Conservation (phyloP, 352 stramenopile genomes). For the Pythium rhizo-oryzae region DNA sequence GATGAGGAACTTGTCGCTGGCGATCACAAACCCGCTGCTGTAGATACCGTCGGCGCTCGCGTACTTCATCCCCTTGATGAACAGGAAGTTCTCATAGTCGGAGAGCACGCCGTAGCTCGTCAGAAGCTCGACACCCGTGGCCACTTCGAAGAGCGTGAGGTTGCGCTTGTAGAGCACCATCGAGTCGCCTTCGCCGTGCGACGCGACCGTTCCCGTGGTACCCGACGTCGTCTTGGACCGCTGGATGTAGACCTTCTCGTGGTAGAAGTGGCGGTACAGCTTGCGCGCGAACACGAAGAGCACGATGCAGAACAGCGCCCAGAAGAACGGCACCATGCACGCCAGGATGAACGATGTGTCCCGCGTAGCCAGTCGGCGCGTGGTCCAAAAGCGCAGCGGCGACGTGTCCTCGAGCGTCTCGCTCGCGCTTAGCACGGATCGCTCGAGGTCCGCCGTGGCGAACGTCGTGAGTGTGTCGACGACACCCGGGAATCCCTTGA, state of each 20-base stretch:
- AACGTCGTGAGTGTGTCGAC: constrained; percentile 29
- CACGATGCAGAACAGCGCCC: background rate
- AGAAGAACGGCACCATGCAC: constrained; percentile 7
- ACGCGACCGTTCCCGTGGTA: background rate
- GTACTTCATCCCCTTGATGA: constrained; percentile 38
- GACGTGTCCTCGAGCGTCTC: constrained; percentile 25
- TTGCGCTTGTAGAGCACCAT: constrained; percentile 7
- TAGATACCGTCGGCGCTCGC: constrained; percentile 56
- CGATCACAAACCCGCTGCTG: constrained; percentile 60
- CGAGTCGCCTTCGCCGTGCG: background rate
- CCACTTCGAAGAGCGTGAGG: constrained; percentile 22
- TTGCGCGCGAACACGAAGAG: constrained; percentile 22
- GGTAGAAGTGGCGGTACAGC: constrained; percentile 20
- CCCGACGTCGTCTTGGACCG: background rate
- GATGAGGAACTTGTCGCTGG: constrained; percentile 54
- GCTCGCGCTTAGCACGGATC: background rate
- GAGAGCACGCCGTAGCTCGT: constrained; percentile 31
- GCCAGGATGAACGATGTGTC: constrained; percentile 2
- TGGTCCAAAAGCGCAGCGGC: constrained; percentile 31
- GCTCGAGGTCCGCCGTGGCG: background rate
- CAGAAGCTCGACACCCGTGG: constrained; percentile 19
- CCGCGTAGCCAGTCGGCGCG: background rate
- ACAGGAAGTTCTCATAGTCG: constrained; percentile 53
- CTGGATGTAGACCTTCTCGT: constrained; percentile 2
- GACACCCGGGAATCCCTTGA: constrained; percentile 7